Evolutionary conservation across 352 stramenopile genomes (phyloP), one percentile per base, ranked within the genome.

Genomic region (Globisporangium cederbergense): DNA sequence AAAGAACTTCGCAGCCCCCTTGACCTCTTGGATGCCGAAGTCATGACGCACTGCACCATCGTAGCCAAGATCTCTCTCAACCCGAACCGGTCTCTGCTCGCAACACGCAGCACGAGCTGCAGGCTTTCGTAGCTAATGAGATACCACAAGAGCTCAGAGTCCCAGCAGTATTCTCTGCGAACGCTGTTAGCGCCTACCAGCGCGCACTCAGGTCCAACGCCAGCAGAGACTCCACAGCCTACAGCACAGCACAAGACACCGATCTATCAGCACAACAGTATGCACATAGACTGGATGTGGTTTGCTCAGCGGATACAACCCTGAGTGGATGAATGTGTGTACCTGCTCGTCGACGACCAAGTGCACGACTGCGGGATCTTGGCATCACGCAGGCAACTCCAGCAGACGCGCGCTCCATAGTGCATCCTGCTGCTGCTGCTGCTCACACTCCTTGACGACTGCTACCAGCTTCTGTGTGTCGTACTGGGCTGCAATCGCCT

Each of bases 41-140:
- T 28, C 18, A 77, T 40, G 20, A 83, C 42, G 55, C 68, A 80
- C 65, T 83, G 64, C 54, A 71, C 60, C 65, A 83, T 77, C n/a
- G 73, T 73, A 52, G 59, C 43, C 40, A 80, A 20, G 22, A 80
- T 67, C 22, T 75, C 71, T 54, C 46, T 76, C 11, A 71, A 67
- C 22, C 56, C 54, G 42, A 83, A 78, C 1, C 75, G 67, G 54
- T 83, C 75, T 11, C 34, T 45, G 22, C 69, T 30, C 64, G 76
- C 75, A 36, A 74, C 60, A 8, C 50, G 53, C 28, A 82, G 52
- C 55, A 78, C 40, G 6, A 59, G 42, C 11, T 60, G 52, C 52
- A 76, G 47, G 36, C 65, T 60, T 56, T 38, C 14, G 13, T n/a
- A 32, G 2, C 14, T 28, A 10, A 51, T 40, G 16, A 60, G 45